Evolutionary conservation across 2,329 filamentous ascomycete genomes (phyloP), one percentile per base, ranked within the genome.

Genomic region (Curvularia spicifera): DNA sequence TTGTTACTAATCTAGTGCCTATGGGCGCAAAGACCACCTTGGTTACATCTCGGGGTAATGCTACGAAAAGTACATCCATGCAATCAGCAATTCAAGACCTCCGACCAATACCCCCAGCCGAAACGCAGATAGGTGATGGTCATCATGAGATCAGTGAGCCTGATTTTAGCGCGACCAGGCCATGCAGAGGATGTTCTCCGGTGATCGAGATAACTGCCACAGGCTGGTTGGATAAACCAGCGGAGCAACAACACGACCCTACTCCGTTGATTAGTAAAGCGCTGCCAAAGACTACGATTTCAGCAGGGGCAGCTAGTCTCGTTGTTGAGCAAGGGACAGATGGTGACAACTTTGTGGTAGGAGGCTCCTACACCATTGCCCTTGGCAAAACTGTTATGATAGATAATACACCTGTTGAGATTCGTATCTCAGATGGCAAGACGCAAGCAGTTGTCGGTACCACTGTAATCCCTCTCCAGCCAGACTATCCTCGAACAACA

Each of bases 141-240:
- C 71, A 73, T 48, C 67, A 73, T 56, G 72, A 74, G 39, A 70
- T 73, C 24, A 62, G 67, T 6, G 71, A 73, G 54, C 71, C 70
- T 29, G 65, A 71, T 29, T 69, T 73, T 43, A 69, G 59, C 40
- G 60, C 56, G 24, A 75, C 72, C 8, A 59, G 59, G 22, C 57
- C 64, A 1, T 75, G 72, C 49, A 56, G 57, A 56, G 66, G 67
- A 53, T 75, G 71, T 47, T 68, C 68, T 24, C 70, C 71, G 2
- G 57, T 71, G n/a, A 56, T 72, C 35, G 64, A 72, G 49, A 64
- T 74, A 8, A 57, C 67, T 3, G 69, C 61, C 8, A 67, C 68
- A 33, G 71, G 71, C 1, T 71, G 66, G 61, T 49, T 67, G 24
- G 63, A 68, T 37, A 49, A 10, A n/a, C 63, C 64, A 8, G 55